Percentiles rank a stretch among this genome's conserved stretches.
Conservation (phyloP, 345 rosid species). For the Sisymbrium altissimum region DNA sequence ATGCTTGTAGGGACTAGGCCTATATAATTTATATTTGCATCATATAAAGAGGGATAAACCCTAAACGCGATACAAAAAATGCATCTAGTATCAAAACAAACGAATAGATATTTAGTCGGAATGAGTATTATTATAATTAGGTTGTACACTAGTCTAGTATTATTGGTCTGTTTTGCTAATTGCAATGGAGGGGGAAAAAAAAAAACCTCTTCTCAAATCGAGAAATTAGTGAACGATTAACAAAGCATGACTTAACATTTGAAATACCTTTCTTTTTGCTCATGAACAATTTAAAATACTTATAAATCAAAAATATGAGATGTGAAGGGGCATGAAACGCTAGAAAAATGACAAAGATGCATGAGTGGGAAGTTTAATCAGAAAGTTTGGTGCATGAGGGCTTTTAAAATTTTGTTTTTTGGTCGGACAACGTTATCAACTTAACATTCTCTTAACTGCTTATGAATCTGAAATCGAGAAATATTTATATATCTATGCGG, state of each 20-base stretch:
- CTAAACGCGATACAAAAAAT: no score
- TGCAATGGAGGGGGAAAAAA: no score
- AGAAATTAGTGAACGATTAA: not conserved
- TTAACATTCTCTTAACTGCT: not conserved
- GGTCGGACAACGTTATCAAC: not conserved
- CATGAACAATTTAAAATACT: not conserved
- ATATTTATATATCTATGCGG: not conserved
- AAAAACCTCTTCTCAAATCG: not conserved
- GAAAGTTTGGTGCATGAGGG: constrained; percentile 75
- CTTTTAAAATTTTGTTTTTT: constrained; percentile 14
- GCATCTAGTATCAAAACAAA: no score
- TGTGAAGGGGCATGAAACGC: constrained; percentile 4
- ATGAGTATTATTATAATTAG: no score
- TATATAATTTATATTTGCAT: no score
- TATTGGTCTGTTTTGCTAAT: no score
- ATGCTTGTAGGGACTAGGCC: no score
- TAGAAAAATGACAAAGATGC: constrained; percentile 33
- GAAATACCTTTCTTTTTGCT: no score
- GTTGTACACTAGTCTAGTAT: no score
- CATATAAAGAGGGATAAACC: no score
- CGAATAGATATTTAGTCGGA: no score
- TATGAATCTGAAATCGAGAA: not conserved
- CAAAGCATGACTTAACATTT: not conserved
- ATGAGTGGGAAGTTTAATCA: constrained; percentile 74
- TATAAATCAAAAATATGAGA: constrained; percentile 30